Base-by-base conservation (phyloP, 192 early-diverging fungal species). In the Pilobolus umbonatus region DNA sequence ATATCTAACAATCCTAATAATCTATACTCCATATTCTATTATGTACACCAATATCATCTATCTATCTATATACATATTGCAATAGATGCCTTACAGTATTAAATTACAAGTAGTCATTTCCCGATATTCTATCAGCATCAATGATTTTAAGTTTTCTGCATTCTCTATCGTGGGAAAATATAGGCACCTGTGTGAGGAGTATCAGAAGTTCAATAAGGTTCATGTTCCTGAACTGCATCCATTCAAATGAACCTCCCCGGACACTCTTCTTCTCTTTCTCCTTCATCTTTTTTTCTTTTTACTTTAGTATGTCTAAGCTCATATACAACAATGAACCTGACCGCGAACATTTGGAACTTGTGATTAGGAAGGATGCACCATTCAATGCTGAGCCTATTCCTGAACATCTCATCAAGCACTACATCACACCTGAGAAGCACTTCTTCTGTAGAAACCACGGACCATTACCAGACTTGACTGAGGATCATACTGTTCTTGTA, bases 371-470 rank as follows among this genome's bases (percentile, higher is more conserved):
- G 49, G 74, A 80, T 29, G 68, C 72, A 44, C 94, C 94, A 0
- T 93, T 90, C 68, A 96, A 96, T 56, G 94, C 94, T 21, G 94
- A 96, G 55, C 83, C 87, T 5, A 75, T 79, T 5, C 73, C 80
- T 8, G 69, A 79, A 9, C 70, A 67, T 44, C 75, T 90, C 8
- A 69, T 85, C 10, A 75, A 86, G 42, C 62, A 74, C 44, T 81
- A 81, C 64, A 79, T 92, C 35, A 96, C 93, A 11, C 89, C 90
- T 5, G 86, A 82, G 40, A 72, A 81, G 19, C 64, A 75, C 36
- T 90, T 90, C 67, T 96, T 88, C 60, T 88, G 90, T 42, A 85
- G 94, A 21, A 91, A 92, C 73, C 94, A 96, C 60, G 85, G 93
- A 4, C 89, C 94, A 22, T 88, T 96, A 32, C 94, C 94, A 10